A percentile compares a stretch with the other conserved stretches of the same genome.
These are phyloP conservation scores for Pseudogymnoascus verrucosus DNA, from an alignment of 2,329 filamentous ascomycete genomes.

Conservation along the genomic window DNA sequence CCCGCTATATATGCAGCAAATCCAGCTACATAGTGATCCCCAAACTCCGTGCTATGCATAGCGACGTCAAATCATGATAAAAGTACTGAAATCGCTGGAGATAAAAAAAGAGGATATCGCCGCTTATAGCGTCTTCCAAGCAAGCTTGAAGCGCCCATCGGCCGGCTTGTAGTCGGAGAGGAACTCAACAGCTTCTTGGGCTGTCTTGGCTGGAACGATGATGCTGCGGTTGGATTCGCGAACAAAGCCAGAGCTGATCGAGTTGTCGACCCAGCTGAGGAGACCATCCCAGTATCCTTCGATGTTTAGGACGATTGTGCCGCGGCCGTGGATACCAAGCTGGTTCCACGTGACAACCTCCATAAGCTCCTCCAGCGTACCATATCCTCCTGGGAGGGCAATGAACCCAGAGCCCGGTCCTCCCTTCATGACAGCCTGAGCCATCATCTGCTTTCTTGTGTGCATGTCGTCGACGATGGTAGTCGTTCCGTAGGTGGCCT, in stretches of 20 bases:
- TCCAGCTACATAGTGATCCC: neutral
- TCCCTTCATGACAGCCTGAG: constrained; percentile 71
- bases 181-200: constrained; percentile 62
- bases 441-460: constrained; percentile 91
- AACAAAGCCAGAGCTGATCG: constrained; percentile 72
- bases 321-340: constrained; percentile 77
- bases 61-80: neutral
- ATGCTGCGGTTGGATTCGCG: constrained; percentile 63
- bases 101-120: neutral
- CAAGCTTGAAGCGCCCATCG: constrained; percentile 66
- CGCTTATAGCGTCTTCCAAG: constrained; percentile 53
- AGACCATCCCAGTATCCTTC: constrained; percentile 90
- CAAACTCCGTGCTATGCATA: neutral
- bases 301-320: constrained; percentile 77
- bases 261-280: constrained; percentile 69
- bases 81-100: neutral
- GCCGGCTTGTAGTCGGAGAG: constrained; percentile 70
- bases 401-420: constrained; percentile 84
- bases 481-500: constrained; percentile 66
- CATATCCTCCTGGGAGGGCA: constrained; percentile 80
- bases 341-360: constrained; percentile 94
- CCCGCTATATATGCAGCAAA: neutral
- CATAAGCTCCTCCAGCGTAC: constrained; percentile 92
- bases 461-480: constrained; percentile 96
- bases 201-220: constrained; percentile 64